Percentiles rank a stretch among this genome's conserved stretches.
phyloP scores from a whole-genome alignment of 441 rosid genomes.

The Gossypium schwendimanii region DNA sequence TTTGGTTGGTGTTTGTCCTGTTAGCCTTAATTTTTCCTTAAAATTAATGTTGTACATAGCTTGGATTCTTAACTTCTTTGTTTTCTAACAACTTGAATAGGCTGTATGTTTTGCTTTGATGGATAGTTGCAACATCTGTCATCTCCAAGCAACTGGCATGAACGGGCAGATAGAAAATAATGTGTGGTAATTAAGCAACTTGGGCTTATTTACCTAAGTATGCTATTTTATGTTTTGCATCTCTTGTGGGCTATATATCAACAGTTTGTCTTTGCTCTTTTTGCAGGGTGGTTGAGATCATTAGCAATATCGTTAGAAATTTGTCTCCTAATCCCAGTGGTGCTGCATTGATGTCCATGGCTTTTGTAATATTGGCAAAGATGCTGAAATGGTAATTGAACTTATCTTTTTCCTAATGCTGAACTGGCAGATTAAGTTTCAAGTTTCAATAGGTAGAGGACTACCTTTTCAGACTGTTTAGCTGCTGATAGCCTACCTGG shows the following conservation, averaged over 20 bases:
- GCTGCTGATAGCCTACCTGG: not conserved
- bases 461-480: not conserved
- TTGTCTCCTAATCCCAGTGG: slow-evolving; percentile 46
- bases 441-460: not conserved
- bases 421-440: not conserved
- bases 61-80: slow-evolving; percentile 8
- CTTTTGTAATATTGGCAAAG: slow-evolving; percentile 62
- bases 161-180: slow-evolving; percentile 46
- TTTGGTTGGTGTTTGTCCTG: slow-evolving; percentile 1
- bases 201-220: slow-evolving; percentile 9
- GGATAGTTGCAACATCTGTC: slow-evolving; percentile 48
- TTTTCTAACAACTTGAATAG: slow-evolving; percentile 32
- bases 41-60: not conserved
- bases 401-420: not conserved
- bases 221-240: slow-evolving; percentile 4
- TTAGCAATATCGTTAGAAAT: slow-evolving; percentile 57
- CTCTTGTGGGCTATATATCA: not conserved
- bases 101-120: slow-evolving; percentile 66
- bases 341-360: slow-evolving; percentile 70
- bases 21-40: not conserved
- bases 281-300: slow-evolving; percentile 74
- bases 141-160: slow-evolving; percentile 35
- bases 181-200: slow-evolving; percentile 48
- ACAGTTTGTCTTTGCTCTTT: slow-evolving; percentile 8
- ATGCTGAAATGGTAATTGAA: slow-evolving; percentile 65